Conservation (phyloP, 495 filamentous ascomycete species). For the Lasiosphaeria hispida region DNA sequence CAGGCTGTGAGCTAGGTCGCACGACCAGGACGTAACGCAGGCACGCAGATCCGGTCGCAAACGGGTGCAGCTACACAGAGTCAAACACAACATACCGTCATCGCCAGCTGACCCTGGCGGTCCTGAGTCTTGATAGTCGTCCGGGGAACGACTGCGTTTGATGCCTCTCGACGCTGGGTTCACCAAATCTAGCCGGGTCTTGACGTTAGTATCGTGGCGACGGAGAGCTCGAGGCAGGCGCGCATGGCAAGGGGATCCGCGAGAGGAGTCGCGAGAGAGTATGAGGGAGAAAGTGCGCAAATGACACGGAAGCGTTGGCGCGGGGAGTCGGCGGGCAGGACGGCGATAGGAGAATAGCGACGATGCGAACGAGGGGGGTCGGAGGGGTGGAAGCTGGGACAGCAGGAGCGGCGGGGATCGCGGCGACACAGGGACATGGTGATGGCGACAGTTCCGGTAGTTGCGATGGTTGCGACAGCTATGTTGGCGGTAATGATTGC, state of each 20-base stretch:
- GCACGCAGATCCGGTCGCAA: constrained; percentile 16
- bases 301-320: too few relatives aligned
- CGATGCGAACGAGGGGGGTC: too few relatives aligned
- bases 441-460: too few relatives aligned
- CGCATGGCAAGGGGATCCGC: constrained; percentile 5
- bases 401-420: too few relatives aligned
- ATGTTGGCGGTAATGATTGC: too few relatives aligned
- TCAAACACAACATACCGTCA: constrained; percentile 70
- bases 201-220: constrained; percentile 24
- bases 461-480: too few relatives aligned
- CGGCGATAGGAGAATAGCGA: too few relatives aligned
- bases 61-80: constrained; percentile 38
- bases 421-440: too few relatives aligned
- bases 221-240: background rate
- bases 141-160: constrained; percentile 93
- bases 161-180: constrained; percentile 62
- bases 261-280: background rate
- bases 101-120: constrained; percentile 64
- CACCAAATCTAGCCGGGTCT: constrained; percentile 35
- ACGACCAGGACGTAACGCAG: constrained; percentile 36
- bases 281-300: background rate
- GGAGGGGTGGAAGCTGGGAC: too few relatives aligned
- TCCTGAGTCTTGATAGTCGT: constrained; percentile 62
- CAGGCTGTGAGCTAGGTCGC: constrained; percentile 32
- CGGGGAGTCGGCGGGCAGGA: too few relatives aligned